Evolutionary conservation across 148 eudicot species (phyloP), one percentile per base, ranked within the genome.

Genomic region (Chenopodium suecicum): DNA sequence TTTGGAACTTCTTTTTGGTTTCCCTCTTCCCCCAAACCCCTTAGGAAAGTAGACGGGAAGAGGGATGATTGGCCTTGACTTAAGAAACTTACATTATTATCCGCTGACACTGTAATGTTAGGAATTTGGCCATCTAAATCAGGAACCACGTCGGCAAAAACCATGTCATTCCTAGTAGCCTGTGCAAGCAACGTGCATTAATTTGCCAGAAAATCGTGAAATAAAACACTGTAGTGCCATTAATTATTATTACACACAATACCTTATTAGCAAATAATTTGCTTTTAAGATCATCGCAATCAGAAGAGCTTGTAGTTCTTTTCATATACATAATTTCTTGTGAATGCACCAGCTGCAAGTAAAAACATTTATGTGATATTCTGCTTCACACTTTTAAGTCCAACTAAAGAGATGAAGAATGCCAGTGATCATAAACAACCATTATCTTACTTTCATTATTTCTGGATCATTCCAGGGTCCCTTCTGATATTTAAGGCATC

Each of bases 381-480:
- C 64, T 29, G 37, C 23, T 52, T 56, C 2, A 62, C 25, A 63
- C 22, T 25, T 34, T 58, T 52, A 67, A 73, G 64, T 70, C 73
- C 29, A 19, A 76, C 23, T 31, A 50, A 56, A 62, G 71, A 58
- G 29, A 64, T 27, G 56, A 54, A 50, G 79, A 77, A 67, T 47
- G n/a, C 74, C n/a, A 58, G 16, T 25, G 31, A 34, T 69, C 5
- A 78, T 41, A 23, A 81, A 32, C 5, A 50, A 74, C 44, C 31
- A 25, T 4, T 32, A 70, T 32, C 86, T 84, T 77, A 95, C 99
- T 93, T 92, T 95, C 92, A 92, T 95, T 82, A 95, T 80, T 67
- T 91, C 92, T 82, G 91, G 90, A 88, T 94, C 94, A 78, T 91
- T 94, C 99, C 99, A 95, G 9, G 99, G 99, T 70, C 99, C 99